Evolutionary conservation across 768 basidiomycete species (phyloP).

Genomic region (Mycena galericulata): DNA sequence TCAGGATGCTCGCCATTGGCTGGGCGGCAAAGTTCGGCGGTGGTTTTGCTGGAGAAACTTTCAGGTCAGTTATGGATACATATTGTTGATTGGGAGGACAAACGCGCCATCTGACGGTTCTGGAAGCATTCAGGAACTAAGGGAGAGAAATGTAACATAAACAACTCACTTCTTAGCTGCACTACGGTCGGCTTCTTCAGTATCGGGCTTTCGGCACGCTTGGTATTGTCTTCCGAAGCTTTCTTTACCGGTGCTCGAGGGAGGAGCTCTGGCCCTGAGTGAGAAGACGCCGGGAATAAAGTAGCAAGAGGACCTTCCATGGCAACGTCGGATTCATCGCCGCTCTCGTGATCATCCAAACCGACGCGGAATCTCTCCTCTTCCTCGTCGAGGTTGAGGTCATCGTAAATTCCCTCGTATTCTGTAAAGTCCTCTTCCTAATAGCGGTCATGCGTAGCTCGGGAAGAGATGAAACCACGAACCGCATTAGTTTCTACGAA

Average conservation of each 20-base stretch:
- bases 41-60: conserved; percentile 74
- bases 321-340: conserved; percentile 78
- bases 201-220: conserved; percentile 82
- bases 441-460: conserved; percentile 23
- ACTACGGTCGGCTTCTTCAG: conserved; percentile 77
- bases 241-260: conserved; percentile 78
- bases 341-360: conserved; percentile 81
- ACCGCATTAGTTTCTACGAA: conserved; percentile 97
- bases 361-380: conserved; percentile 92
- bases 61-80: no score
- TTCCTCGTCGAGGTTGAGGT: conserved; percentile 96
- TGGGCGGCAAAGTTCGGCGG: conserved; percentile 87
- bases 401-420: conserved; percentile 97
- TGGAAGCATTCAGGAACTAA: no score
- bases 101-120: conserved; percentile 77
- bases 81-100: conserved; percentile 34
- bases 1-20: conserved; percentile 80
- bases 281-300: no score
- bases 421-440: conserved; percentile 98
- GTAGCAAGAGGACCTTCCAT: conserved; percentile 75
- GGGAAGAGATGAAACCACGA: conserved; percentile 49
- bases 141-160: conserved; percentile 16
- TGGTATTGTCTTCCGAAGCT: conserved; percentile 85
- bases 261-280: conserved; percentile 62
- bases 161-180: conserved; percentile 76